Percentiles rank a stretch among this genome's conserved stretches.
These are phyloP conservation scores for Trichoderma sp. DNA, from an alignment of 2,329 filamentous ascomycete species.

Conservation along the genomic window DNA sequence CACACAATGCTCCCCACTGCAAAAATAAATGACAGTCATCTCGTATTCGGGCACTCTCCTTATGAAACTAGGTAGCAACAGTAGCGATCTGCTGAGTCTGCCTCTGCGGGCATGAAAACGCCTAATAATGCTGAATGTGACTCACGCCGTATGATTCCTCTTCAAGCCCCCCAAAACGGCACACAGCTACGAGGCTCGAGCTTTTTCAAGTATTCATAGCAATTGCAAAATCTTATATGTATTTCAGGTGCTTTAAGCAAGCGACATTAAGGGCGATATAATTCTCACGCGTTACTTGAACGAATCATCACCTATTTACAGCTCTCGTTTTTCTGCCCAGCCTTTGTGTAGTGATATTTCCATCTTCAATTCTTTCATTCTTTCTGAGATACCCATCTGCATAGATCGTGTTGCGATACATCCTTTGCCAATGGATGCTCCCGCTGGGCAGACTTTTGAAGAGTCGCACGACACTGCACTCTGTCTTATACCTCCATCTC, in stretches of 20 bases:
- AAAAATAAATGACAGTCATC: background rate
- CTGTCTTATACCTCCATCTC: slow-evolving; percentile 59
- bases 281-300: background rate
- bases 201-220: background rate
- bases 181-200: background rate
- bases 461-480: slow-evolving; percentile 59
- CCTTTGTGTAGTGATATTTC: background rate
- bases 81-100: background rate
- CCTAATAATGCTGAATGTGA: slow-evolving; percentile 5
- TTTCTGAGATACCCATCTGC: too few relatives aligned
- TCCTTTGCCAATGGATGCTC: background rate
- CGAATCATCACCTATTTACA: background rate
- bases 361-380: too few relatives aligned
- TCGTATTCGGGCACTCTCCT: background rate
- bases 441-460: background rate
- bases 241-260: background rate
- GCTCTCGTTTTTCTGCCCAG: background rate
- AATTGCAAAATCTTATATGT: background rate
- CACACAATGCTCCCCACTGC: background rate
- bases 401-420: background rate
- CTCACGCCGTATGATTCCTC: slow-evolving; percentile 13
- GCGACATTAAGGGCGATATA: background rate
- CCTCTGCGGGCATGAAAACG: slow-evolving; percentile 11
- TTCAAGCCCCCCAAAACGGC: background rate
- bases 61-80: background rate